Evolutionary conservation across 179 eudicot genomes (phyloP), one percentile per base, ranked within the genome.

Genomic region (Heliamphora pulchella): DNA sequence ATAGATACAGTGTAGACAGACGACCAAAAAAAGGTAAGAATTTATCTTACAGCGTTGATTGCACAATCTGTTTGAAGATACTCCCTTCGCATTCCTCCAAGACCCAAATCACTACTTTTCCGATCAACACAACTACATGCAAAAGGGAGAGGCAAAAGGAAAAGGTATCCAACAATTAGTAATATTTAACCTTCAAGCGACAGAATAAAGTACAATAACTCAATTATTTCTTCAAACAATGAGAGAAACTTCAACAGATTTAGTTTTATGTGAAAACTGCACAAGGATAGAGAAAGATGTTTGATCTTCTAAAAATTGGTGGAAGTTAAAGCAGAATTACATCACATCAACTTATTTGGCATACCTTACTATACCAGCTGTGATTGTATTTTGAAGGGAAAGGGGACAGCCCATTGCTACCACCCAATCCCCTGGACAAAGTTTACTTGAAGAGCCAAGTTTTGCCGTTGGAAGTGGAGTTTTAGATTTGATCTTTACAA

Each of bases 361-460:
- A 20, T 85, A 93, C 98, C 98, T 95, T 41, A 93, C 90, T 72
- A 95, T 95, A 75, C 98, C 98, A 53, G 98, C 98, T 31, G 98
- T 93, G 74, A 95, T 84, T 7, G 98, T 93, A 87, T 94, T 95
- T 83, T 93, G 98, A 80, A 94, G 93, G 77, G 96, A 89, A 85
- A 91, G 94, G 50, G 98, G 98, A 74, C 98, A 93, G 50, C 98
- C 98, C 92, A 93, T 68, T 75, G 98, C 97, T 81, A 95, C 79
- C 80, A 94, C 98, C 98, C 97, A 93, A 79, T 95, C 98, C 74
- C 98, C 98, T 44, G 98, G 98, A 79, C 98, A 98, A 86, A 95
- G 98, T 85, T 87, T 89, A 82, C 86, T 87, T 61, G 98, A 95
- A 63, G 87, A 74, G 70, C 98, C 98, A 70, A 95, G 91, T 86